Evolutionary conservation across 306 rosid genomes (phyloP), one percentile per base, ranked within the genome.

Genomic region (Pyrus bretschneideri): DNA sequence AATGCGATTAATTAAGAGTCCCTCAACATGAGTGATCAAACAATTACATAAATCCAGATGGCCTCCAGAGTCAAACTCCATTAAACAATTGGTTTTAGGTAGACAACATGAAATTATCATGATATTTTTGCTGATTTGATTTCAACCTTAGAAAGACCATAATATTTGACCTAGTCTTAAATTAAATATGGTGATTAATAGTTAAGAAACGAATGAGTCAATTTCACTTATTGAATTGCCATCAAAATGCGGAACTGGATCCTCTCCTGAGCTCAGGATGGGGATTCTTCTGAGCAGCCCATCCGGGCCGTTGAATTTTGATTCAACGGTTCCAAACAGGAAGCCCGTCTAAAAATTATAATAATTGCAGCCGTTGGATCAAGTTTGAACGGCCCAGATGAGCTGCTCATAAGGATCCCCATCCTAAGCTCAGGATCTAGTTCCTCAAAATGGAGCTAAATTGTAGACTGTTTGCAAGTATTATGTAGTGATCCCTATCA

Each of bases 111-210:
- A 42, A 55, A 27, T 3, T 33, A 25, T 62, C 58, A 65, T 13
- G 29, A 22, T 13, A 54, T 25, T 52, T 38, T 65, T 44, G 63
- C 78, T 57, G 68, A 59, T 79, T 66, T 73, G 69, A 22, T 79
- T 25, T 35, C 21, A 65, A 44, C 57, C 33, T 72, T 19, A 30
- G 1, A 22, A 68, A 57, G 27, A 57, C n/a, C 54, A 55, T 29
- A 66, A 18, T 45, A 45, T 35, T 54, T 74, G 75, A 67, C 46
- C 52, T 1, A 14, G 19, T 46, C 23, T 10, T 60, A 15, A 60
- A 0, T 0, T 11, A 9, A 3, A 4, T 58, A 58, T 58, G 33
- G 9, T 69, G 31, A 46, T 46, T 46, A 46, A 46, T 46, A 46
- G 61, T 25, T 40, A 77, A 29, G 69, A 69, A 65, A 15, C 38